These are phyloP conservation scores for Globisporangium splendens DNA, from an alignment of 352 stramenopile genomes.

Conservation along the genomic window DNA sequence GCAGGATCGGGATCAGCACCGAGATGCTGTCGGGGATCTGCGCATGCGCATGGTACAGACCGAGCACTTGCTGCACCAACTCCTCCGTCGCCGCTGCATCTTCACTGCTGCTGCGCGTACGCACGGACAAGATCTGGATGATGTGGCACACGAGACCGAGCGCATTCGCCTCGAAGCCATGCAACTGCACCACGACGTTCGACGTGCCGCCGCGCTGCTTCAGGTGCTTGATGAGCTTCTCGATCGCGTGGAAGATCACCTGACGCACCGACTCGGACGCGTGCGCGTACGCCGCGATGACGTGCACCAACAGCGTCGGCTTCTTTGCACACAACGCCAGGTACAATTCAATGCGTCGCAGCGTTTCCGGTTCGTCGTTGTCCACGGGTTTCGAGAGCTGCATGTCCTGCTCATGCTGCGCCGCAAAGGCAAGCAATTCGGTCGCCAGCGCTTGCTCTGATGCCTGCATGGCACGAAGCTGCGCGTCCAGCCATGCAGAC, in stretches of 20 bases:
- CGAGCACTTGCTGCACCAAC: slow-evolving; percentile 60
- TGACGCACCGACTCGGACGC: slow-evolving; percentile 61
- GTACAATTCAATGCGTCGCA: slow-evolving; percentile 69
- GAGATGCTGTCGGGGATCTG: slow-evolving; percentile 61
- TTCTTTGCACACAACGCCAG: slow-evolving; percentile 79
- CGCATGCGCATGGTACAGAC: slow-evolving; percentile 52
- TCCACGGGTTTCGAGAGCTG: slow-evolving; percentile 34
- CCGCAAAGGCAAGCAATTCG: slow-evolving; percentile 42
- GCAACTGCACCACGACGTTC: slow-evolving; percentile 63
- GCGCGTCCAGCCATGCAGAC: slow-evolving; percentile 20
- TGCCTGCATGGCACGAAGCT: slow-evolving; percentile 19
- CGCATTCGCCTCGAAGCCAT: slow-evolving; percentile 53
- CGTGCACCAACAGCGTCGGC: slow-evolving; percentile 46
- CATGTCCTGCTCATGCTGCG: slow-evolving; percentile 32
- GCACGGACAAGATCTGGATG: slow-evolving; percentile 64
- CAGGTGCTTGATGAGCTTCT: slow-evolving; percentile 85
- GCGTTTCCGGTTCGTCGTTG: slow-evolving; percentile 42
- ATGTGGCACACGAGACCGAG: slow-evolving; percentile 73
- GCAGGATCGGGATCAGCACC: slow-evolving; percentile 65
- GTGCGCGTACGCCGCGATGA: slow-evolving; percentile 60
- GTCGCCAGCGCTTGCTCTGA: slow-evolving; percentile 8
- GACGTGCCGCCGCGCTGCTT: slow-evolving; percentile 53
- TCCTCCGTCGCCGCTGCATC: slow-evolving; percentile 32
- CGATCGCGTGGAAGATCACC: slow-evolving; percentile 69
- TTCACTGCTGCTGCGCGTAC: slow-evolving; percentile 30